A percentile compares a stretch with the other conserved stretches of the same genome.
Evolutionary conservation across 768 basidiomycete species (phyloP).

Genomic region (Hortiboletus campestris): DNA sequence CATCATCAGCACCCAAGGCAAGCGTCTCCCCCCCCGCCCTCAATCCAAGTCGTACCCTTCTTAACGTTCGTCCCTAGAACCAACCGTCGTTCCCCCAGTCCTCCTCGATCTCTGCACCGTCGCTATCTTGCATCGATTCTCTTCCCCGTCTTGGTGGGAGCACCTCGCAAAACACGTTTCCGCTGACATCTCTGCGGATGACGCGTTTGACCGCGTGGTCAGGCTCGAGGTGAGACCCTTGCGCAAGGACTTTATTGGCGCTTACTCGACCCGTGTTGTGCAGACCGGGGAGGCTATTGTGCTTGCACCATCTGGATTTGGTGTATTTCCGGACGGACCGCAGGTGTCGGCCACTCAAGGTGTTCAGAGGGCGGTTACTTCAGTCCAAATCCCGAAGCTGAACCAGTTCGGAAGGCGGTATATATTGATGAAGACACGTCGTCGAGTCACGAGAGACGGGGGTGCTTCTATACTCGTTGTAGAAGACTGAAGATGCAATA

Average conservation of each 20-base stretch:
- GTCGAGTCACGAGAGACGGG: slow-evolving; percentile 61
- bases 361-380: background rate
- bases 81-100: slow-evolving; percentile 67
- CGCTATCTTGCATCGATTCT: slow-evolving; percentile 69
- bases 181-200: slow-evolving; percentile 53
- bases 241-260: background rate
- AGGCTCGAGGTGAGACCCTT: slow-evolving; percentile 49
- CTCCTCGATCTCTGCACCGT: slow-evolving; percentile 66
- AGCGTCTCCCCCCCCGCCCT: background rate
- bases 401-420: slow-evolving; percentile 57
- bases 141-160: slow-evolving; percentile 74
- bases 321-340: slow-evolving; percentile 33
- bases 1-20: slow-evolving; percentile 73
- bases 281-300: slow-evolving; percentile 74
- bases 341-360: slow-evolving; percentile 3
- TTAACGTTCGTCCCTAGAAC: slow-evolving; percentile 43
- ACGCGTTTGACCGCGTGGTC: slow-evolving; percentile 67
- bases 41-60: background rate
- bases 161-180: slow-evolving; percentile 68
- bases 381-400: slow-evolving; percentile 29
- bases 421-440: slow-evolving; percentile 58
- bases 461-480: slow-evolving; percentile 55
- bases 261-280: background rate
- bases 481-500: slow-evolving; percentile 8
- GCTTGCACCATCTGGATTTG: slow-evolving; percentile 62